These are phyloP conservation scores for Cicer cuneatum DNA, from an alignment of 306 rosid genomes.

Conservation along the genomic window DNA sequence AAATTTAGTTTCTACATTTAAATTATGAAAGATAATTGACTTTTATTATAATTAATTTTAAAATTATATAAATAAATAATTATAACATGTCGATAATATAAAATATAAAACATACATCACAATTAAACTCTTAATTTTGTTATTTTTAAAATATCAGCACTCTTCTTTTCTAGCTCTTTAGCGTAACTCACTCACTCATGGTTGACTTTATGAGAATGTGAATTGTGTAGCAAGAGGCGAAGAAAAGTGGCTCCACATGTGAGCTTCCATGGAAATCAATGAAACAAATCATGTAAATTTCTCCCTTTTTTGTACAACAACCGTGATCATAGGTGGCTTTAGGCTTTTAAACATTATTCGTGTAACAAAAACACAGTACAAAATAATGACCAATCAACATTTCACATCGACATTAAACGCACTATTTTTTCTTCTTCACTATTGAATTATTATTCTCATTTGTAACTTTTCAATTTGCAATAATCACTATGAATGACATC, in stretches of 20 bases:
- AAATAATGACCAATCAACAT: conserved; percentile 33
- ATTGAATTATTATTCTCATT: conserved; percentile 36
- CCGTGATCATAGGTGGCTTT: conserved; percentile 38
- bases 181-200: conserved; percentile 19
- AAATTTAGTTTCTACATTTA: no score
- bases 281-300: background rate
- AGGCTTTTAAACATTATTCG: conserved; percentile 4
- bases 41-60: background rate
- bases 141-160: background rate
- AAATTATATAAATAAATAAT: no score
- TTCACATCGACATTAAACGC: conserved; percentile 26
- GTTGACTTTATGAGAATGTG: conserved; percentile 27
- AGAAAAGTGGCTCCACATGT: conserved; percentile 43
- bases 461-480: conserved; percentile 45
- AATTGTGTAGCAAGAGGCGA: conserved; percentile 13
- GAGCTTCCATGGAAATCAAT: conserved; percentile 19
- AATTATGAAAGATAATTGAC: background rate
- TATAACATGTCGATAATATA: no score
- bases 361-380: background rate
- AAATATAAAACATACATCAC: no score
- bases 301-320: background rate
- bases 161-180: background rate
- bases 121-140: background rate
- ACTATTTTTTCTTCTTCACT: conserved; percentile 16
- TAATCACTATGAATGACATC: conserved; percentile 34